These are phyloP conservation scores for Tricholoma bakamatsutake DNA, from an alignment of 768 basidiomycete genomes.

Conservation along the genomic window DNA sequence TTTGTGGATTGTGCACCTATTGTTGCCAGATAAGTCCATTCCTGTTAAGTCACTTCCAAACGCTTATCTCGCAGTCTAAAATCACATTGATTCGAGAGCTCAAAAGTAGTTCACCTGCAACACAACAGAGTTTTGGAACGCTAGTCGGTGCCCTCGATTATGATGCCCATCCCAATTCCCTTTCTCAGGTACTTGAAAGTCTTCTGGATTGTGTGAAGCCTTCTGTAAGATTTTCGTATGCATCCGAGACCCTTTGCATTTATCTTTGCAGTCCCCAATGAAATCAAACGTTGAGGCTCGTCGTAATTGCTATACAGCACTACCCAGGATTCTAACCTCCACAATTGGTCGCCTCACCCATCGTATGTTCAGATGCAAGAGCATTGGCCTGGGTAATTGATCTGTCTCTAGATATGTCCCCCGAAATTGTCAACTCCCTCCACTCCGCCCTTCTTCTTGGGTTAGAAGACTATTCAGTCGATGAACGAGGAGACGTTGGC, in stretches of 20 bases:
- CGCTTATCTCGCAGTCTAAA: slow-evolving; percentile 3
- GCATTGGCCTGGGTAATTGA: neutral
- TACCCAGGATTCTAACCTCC: slow-evolving; percentile 35
- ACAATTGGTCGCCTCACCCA: slow-evolving; percentile 15
- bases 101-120: slow-evolving; percentile 37
- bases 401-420: slow-evolving; percentile 39
- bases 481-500: slow-evolving; percentile 95
- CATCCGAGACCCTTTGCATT: slow-evolving; percentile 5
- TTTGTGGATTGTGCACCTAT: slow-evolving; percentile 58
- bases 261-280: slow-evolving; percentile 13
- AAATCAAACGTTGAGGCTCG: slow-evolving; percentile 50
- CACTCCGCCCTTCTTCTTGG: slow-evolving; percentile 60
- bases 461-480: slow-evolving; percentile 84
- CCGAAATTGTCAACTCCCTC: slow-evolving; percentile 39
- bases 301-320: slow-evolving; percentile 41
- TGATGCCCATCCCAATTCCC: slow-evolving; percentile 43
- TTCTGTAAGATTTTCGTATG: slow-evolving; percentile 35
- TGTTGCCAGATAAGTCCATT: slow-evolving; percentile 65
- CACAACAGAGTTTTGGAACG: slow-evolving; percentile 72
- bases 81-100: slow-evolving; percentile 63
- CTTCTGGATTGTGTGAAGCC: slow-evolving; percentile 55
- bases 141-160: slow-evolving; percentile 70
- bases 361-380: slow-evolving; percentile 10
- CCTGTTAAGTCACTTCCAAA: slow-evolving; percentile 7
- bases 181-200: slow-evolving; percentile 49